Base-by-base conservation (phyloP, 192 early-diverging fungal genomes). In the Diversispora eburnea region DNA sequence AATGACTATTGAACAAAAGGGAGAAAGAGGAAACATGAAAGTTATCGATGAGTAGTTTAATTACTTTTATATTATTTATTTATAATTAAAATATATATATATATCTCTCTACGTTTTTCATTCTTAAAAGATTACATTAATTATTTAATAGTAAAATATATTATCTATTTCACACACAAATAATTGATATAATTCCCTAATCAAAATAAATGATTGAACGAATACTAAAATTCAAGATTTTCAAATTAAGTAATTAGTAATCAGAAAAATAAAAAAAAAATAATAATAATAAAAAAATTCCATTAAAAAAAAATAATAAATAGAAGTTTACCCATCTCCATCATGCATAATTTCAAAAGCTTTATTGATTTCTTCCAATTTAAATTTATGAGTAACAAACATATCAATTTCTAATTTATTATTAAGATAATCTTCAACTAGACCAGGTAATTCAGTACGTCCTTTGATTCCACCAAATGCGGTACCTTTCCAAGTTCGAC, bases 381-480 rank as follows among this genome's bases (percentile, higher is more conserved):
- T 77, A 78, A 92, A 90, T 70, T 85, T 88, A 80, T 96, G 89
- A 43, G 95, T 97, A 76, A 95, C 86, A 77, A 91, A 95, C 70
- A 91, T 90, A 78, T 98, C 97, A 75, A 98, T 90, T 82, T 96
- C 94, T 22, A 98, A 82, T 79, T 90, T 85, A 49, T 91, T 89
- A 41, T 86, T 79, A 72, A 95, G 56, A 78, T 98, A 98, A 78
- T 94, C 86, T 72, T 94, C 80, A 42, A 98, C 95, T 70, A 96
- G 83, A 10, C 84, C 87, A 5, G 94, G 94, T 64, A 98, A 83
- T 77, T 98, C 92, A 0, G 91, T 84, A 66, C 95, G 86, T 15
- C 97, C 97, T 87, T 97, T 98, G 78, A 97, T 88, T 59, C 97
- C 97, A 75, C 97, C 97, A 82, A 97, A 98, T 6, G 97, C 97